Evolutionary conservation across 2,329 filamentous ascomycete species (phyloP).

Genomic region (Incumbomyces delicatus): DNA sequence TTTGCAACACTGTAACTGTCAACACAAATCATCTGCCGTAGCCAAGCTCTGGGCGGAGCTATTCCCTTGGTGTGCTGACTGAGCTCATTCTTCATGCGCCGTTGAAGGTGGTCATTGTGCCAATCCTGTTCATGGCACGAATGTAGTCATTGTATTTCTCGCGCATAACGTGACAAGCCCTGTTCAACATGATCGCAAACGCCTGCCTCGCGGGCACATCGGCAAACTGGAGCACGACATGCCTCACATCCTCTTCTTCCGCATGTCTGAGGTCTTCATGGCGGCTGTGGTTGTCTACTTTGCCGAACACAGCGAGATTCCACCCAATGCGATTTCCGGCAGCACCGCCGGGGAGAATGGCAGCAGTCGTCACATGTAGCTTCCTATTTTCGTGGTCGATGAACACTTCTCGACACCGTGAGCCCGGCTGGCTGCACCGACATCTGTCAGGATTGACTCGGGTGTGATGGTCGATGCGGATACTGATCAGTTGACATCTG

Average conservation of each 20-base stretch:
- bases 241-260: conserved; percentile 1
- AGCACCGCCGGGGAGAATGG: too few species aligned
- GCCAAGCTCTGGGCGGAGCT: too few species aligned
- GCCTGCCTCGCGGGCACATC: neutral
- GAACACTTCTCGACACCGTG: conserved; percentile 1
- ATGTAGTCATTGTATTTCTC: too few species aligned
- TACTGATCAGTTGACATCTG: neutral
- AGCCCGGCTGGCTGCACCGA: neutral
- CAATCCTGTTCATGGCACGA: too few species aligned
- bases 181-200: neutral
- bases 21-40: too few species aligned
- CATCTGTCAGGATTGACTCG: conserved; percentile 2
- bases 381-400: neutral
- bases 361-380: neutral
- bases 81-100: too few species aligned
- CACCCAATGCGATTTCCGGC: neutral
- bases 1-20: too few species aligned
- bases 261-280: neutral
- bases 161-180: neutral
- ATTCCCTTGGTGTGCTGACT: too few species aligned
- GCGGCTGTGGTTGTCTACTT: neutral
- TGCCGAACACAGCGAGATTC: conserved; percentile 7
- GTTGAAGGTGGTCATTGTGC: too few species aligned
- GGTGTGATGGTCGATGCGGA: conserved; percentile 1
- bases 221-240: neutral